Percentiles rank a stretch among this genome's conserved stretches.
Conservation (phyloP, 345 rosid species). For the Linum tenue region DNA sequence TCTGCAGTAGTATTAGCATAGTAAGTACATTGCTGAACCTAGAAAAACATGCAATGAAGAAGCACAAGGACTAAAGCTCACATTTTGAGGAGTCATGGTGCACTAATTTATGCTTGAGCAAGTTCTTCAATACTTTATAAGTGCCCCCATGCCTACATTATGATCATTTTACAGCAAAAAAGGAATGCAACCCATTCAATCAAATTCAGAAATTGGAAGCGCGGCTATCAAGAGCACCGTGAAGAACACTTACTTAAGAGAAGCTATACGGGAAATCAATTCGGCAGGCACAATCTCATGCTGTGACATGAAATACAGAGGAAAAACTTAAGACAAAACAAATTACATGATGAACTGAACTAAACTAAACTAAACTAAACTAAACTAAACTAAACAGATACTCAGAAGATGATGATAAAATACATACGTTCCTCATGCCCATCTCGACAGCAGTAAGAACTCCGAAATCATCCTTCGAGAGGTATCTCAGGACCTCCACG, state of each 20-base stretch:
- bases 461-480: conserved; percentile 83
- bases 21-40: not conserved
- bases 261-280: conserved; percentile 68
- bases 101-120: conserved; percentile 76
- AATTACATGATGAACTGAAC: not conserved
- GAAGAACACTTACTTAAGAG: conserved; percentile 47
- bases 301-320: conserved; percentile 27
- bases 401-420: not conserved
- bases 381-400: not conserved
- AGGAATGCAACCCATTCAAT: too few species aligned
- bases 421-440: conserved; percentile 83
- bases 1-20: conserved; percentile 28
- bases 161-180: not conserved
- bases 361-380: too few species aligned
- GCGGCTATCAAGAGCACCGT: too few species aligned
- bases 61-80: conserved; percentile 20
- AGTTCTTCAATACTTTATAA: conserved; percentile 78
- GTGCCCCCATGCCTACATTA: conserved; percentile 73
- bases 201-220: not conserved
- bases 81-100: conserved; percentile 92
- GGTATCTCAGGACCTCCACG: conserved; percentile 64
- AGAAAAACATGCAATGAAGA: not conserved
- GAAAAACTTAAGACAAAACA: not conserved
- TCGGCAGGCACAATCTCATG: conserved; percentile 81
- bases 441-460: conserved; percentile 88